Evolutionary conservation across 192 early-diverging fungal genomes (phyloP), one percentile per base, ranked within the genome.

Genomic region (Geranomyces michiganensis): DNA sequence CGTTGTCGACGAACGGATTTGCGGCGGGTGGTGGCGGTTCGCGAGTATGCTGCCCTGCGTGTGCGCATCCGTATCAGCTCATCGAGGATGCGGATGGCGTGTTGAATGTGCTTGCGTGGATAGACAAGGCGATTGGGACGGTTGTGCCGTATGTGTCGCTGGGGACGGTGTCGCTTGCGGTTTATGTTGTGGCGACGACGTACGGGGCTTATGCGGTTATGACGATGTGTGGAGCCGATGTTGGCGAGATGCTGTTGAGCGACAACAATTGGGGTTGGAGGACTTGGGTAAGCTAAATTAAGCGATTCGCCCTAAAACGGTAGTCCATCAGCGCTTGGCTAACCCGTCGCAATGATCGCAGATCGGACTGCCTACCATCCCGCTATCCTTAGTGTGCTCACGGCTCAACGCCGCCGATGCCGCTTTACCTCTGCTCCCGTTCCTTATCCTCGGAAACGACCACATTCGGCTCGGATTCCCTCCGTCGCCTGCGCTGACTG

Each of bases 141-240:
- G 36, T 48, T 1, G 51, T 76, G 1, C 70, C 70, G 24, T 72
- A 73, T 33, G 45, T 62, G 7, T 56, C 70, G 31, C 33, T 72
- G 27, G 69, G 53, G 8, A 65, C 63, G 5, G 56, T 73, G 6
- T 44, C 55, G 1, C 22, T 70, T 44, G 73, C 74, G 14, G 17
- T 79, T 29, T 81, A 77, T 47, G 51, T 72, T 7, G 72, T 81
- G 22, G 45, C 68, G 15, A 77, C 79, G 17, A 77, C 73, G 15
- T 77, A 68, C 36, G 79, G 79, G 48, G 79, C 79, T 6, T 77
- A 77, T 49, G 72, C 70, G 1, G 63, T 81, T 13, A 76, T 81
- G 41, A 73, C 68, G 22, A 68, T 74, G 31, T 76, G 74, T 49
- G 79, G 79, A 0, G 32, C 68, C 21, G 75, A 76, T 33, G 44